Base-by-base conservation (phyloP, 768 basidiomycete species). In the Termitomyces sp. region DNA sequence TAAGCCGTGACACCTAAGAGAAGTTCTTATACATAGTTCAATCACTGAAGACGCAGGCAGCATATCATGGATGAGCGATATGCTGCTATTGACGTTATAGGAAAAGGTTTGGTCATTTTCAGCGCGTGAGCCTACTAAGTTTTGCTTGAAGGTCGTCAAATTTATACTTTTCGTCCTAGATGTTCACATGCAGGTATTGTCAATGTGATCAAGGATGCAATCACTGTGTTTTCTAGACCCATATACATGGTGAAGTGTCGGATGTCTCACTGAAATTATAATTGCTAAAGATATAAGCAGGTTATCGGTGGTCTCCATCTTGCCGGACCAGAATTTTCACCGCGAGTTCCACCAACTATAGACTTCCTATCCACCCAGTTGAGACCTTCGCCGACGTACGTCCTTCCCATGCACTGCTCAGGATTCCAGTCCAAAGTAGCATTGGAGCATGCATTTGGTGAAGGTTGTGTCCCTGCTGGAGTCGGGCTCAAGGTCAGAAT, bases 21-120 rank as follows among this genome's bases (percentile, higher is more conserved):
- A 5, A n/a, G n/a, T 30, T 52, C 2, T 40, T n/a, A 4, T 18
- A 10, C 12, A 4, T 18, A 10, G 23, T 30, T 6, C 26, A 46
- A 14, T 43, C 20, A 38, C 40, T 35, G 28, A 53, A 12, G n/a
- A 30, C 41, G 18, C 16, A 14, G 36, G 4, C 58, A 93, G 89
- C 78, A 87, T 51, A 84, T 94, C 63, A 84, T 87, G 84, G 92
- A 93, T 64, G 93, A 94, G 68, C 78, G 93, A 26, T 94, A 93
- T 67, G 84, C 82, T 50, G 86, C 75, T 0, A 73, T 93, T 28
- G 89, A 93, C 69, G 87, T 94, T 0, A 76, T 77, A n/a, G 91
- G 88, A 8, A 93, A 91, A 67, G 92, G 92, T 1, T 71, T 93
- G 55, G 80, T 93, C 26, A 78, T 94, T 57, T 92, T 95, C 71